These are phyloP conservation scores for Themeda triandra DNA, from an alignment of 176 grass and related monocot species.

Conservation along the genomic window DNA sequence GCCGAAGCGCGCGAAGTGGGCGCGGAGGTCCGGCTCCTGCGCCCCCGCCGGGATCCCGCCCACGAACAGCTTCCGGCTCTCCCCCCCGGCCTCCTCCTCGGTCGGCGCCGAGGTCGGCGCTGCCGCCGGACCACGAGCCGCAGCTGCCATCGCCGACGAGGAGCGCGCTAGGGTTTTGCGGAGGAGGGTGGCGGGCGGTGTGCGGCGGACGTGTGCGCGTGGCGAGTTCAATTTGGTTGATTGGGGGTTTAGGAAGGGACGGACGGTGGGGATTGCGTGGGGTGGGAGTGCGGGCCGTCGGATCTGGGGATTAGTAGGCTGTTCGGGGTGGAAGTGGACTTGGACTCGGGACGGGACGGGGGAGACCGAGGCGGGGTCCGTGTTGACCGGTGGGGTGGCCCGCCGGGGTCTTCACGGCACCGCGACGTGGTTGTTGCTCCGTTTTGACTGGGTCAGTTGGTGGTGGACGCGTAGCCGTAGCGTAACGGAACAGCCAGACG, in stretches of 20 bases:
- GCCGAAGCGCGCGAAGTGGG: conserved; percentile 53
- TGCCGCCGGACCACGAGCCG: neutral
- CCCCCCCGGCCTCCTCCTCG: conserved; percentile 21
- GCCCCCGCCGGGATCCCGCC: conserved; percentile 67
- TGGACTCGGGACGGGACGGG: conserved; percentile 6
- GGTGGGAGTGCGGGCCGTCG: rapidly evolving
- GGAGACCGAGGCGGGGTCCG: neutral
- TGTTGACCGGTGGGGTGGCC: neutral
- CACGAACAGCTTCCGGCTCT: conserved; percentile 73
- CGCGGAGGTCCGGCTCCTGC: conserved; percentile 48
- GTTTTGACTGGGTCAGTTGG: neutral
- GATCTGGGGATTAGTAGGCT: conserved; percentile 12
- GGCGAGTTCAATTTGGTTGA: conserved; percentile 16
- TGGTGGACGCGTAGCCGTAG: neutral
- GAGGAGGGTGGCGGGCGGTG: neutral
- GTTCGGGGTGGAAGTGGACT: neutral
- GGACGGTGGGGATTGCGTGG: neutral
- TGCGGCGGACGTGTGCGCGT: conserved; percentile 30
- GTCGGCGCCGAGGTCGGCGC: neutral
- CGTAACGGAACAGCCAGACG: neutral
- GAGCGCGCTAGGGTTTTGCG: conserved; percentile 37
- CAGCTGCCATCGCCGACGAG: conserved; percentile 32
- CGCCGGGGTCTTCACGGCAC: neutral
- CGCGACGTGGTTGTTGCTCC: neutral
- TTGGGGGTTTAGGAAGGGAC: conserved; percentile 24